Conservation (phyloP, 352 stramenopile genomes). For the Peronospora tabacina region DNA sequence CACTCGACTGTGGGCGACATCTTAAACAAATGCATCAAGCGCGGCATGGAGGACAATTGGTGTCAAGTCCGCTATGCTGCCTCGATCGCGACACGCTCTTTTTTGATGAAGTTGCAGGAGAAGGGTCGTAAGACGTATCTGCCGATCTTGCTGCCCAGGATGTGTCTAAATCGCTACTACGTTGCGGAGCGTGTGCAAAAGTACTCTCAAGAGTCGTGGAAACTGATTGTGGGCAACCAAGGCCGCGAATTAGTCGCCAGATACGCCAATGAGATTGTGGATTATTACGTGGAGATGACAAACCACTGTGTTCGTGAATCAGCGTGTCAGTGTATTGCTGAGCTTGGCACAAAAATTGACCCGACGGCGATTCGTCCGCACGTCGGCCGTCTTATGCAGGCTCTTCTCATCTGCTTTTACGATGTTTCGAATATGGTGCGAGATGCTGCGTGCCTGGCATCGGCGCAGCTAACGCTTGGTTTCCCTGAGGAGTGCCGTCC, state of each 20-base stretch:
- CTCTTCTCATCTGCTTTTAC: conserved; percentile 92
- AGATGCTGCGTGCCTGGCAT: conserved; percentile 90
- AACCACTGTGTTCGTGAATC: conserved; percentile 94
- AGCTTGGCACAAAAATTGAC: conserved; percentile 89
- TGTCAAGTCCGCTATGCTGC: conserved; percentile 94
- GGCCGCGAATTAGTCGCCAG: conserved; percentile 80
- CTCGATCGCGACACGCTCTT: conserved; percentile 85
- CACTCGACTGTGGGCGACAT: conserved; percentile 33
- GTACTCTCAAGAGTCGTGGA: conserved; percentile 95
- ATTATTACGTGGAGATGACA: conserved; percentile 94
- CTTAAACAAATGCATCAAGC: conserved; percentile 57
- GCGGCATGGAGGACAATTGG: conserved; percentile 94
- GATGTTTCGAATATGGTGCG: conserved; percentile 94
- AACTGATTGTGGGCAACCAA: conserved; percentile 75
- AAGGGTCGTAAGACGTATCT: conserved; percentile 54
- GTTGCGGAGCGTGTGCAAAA: conserved; percentile 94
- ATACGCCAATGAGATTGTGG: conserved; percentile 85
- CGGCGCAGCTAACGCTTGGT: conserved; percentile 69
- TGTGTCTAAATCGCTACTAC: conserved; percentile 97
- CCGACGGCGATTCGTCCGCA: conserved; percentile 55
- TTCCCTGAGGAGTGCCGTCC: conserved; percentile 83
- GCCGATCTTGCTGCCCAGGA: conserved; percentile 83
- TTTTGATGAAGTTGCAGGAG: conserved; percentile 72
- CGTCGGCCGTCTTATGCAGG: conserved; percentile 64
- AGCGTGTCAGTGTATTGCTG: conserved; percentile 92